Base-by-base conservation (phyloP, 257 asterid genomes). In the Plectranthus barbatus region DNA sequence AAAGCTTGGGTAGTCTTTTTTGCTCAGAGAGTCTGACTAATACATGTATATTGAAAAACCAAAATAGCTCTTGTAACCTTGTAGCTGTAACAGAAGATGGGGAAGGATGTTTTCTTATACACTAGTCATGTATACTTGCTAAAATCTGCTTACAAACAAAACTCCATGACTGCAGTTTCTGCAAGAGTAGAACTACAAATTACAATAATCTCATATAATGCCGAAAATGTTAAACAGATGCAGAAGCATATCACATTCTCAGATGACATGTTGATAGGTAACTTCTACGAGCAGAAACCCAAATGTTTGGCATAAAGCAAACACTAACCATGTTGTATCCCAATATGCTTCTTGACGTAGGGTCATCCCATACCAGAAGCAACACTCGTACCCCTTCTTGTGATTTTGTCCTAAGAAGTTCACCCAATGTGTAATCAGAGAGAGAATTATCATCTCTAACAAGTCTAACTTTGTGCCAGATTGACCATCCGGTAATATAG, bases 311-410 rank as follows among this genome's bases (percentile, higher is more conserved):
- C 6, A 52, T 15, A 69, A 56, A 14, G 41, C 46, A 71, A 81
- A 55, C 18, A 61, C 92, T 82, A 82, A 87, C 99, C 20, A 89
- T 87, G 78, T 81, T 87, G 85, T 90, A 93, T 26, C 99, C 97
- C 52, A 90, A 71, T 73, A 93, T 87, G 80, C 82, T 93, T 80
- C 95, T 93, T 54, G 99, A 93, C 0, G 96, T 90, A 20, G 99
- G 99, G 61, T 93, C 99, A 66, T 90, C 99, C 99, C 99, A 93
- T 49, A 90, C 60, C 47, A 93, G 95, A 68, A 93, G 97, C 74
- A 93, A 78, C 49, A 90, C 99, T 75, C 99, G 84, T 63, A 93
- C 99, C 66, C 99, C 99, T 86, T 93, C 99, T 77, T 84, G 95
- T 61, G 99, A 90, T 77, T 93, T 93, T 24, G 87, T 73, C 80